Base-by-base conservation (phyloP, 2,329 filamentous ascomycete species). In the Albifimbria verrucaria region DNA sequence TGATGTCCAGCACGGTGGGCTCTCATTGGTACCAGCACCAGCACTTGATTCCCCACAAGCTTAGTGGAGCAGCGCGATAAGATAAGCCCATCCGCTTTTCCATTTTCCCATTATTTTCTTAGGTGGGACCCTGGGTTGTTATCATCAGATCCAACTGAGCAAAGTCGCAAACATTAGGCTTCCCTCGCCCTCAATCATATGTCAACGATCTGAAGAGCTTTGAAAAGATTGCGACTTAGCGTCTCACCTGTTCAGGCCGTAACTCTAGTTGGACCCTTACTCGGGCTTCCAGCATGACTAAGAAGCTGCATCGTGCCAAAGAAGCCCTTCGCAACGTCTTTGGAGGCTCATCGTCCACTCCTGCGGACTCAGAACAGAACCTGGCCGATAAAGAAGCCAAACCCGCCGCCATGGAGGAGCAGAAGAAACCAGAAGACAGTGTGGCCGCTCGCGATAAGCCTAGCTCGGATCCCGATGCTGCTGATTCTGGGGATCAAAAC, bases 371-470 rank as follows among this genome's bases (percentile, higher is more conserved):
- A 10, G 43, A 12, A 4, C 24, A 21, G 4, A 21, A 24, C 41
- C n/a, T 32, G n/a, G 46, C 52, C 25, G 60, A 61, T n/a, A 54
- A 56, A 20, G 54, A 57, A 4, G 17, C 51, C 22, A 21, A 21
- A 26, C 6, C 23, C 6, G 15, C 26, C n/a, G 43, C 48, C 4
- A 50, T 53, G 52, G 39, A 32, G 20, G 42, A 17, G n/a, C n/a
- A 17, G 12, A 17, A 23, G 36, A 18, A 23, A 9, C 4, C 12
- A 2, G 48, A 22, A 10, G 18, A 4, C 6, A 43, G 12, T 22
- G 48, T 23, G 5, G 48, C 36, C 7, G 51, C 36, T 4, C 32
- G 7, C 42, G 42, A 15, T 20, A 44, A 22, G 42, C 18, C 42
- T 11, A 44, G 4, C 7, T 7, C 49, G 41, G 48, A 55, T 22